phyloP scores from a whole-genome alignment of 2,329 filamentous ascomycete species.

The Nannizzia gypsea region DNA sequence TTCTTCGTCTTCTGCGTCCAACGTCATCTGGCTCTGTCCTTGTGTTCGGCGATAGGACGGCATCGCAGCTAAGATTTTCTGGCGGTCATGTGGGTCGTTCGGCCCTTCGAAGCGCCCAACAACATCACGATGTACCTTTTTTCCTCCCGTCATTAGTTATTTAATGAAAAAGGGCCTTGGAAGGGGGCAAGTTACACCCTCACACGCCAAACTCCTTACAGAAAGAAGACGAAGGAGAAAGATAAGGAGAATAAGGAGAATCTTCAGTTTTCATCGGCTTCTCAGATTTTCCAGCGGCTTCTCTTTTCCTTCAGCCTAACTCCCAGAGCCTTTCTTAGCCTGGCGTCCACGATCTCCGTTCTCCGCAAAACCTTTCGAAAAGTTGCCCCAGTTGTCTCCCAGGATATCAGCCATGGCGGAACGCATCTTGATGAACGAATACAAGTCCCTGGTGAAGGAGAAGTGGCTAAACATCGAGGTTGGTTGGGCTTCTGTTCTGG shows the following conservation, averaged over 20 bases:
- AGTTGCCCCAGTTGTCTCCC: not conserved
- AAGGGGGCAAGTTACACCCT: not conserved
- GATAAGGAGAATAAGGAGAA: not conserved
- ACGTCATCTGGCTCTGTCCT: not conserved
- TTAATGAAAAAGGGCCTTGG: not conserved
- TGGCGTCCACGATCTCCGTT: not conserved
- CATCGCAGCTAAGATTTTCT: not conserved
- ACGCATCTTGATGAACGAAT: conserved; percentile 80
- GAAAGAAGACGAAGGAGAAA: not conserved
- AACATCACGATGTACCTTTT: not conserved
- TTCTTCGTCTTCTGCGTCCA: not conserved
- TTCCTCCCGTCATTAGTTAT: not conserved
- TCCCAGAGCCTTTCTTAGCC: not conserved
- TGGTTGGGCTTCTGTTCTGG: conserved; percentile 19
- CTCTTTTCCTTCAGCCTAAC: not conserved
- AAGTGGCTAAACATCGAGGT: conserved; percentile 90
- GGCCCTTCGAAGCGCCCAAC: not conserved
- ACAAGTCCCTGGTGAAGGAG: conserved; percentile 70
- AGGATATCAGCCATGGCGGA: conserved; percentile 43
- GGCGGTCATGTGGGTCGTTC: not conserved
- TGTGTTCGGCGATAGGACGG: not conserved
- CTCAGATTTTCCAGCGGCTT: not conserved
- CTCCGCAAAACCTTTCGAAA: not conserved
- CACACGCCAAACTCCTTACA: not conserved
- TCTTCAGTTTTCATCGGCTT: not conserved